Evolutionary conservation across 805 yeast species (phyloP).

Genomic region (Lipomyces lipofer): DNA sequence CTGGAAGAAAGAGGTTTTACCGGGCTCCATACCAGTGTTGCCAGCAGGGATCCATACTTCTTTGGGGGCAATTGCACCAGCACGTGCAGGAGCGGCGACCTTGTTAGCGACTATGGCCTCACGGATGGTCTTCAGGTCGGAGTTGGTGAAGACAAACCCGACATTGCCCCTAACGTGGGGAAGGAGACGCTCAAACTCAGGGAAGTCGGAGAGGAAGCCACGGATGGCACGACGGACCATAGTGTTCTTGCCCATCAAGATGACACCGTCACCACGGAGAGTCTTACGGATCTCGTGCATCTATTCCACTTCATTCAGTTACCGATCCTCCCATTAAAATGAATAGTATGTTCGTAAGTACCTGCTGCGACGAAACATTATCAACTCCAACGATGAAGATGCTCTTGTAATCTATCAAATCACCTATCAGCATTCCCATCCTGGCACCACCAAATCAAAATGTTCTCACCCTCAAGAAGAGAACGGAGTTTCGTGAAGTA

Average conservation of each 20-base stretch:
- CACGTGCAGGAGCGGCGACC: slow-evolving; percentile 99
- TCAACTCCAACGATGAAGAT: slow-evolving; percentile 99
- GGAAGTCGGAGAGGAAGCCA: slow-evolving; percentile 88
- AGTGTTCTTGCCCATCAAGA: slow-evolving; percentile 99
- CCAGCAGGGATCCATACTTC: slow-evolving; percentile 98
- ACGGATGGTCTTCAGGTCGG: slow-evolving; percentile 88
- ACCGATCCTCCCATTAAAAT: background rate
- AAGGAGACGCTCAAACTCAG: slow-evolving; percentile 92
- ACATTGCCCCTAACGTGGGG: slow-evolving; percentile 97
- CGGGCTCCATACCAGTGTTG: slow-evolving; percentile 99
- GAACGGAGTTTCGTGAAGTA: slow-evolving; percentile 95
- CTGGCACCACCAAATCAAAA: background rate
- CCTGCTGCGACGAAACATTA: slow-evolving; percentile 98
- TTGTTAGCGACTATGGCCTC: slow-evolving; percentile 84
- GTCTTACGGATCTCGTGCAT: slow-evolving; percentile 99
- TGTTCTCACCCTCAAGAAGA: slow-evolving; percentile 61
- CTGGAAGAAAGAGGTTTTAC: slow-evolving; percentile 99
- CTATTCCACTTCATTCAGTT: background rate
- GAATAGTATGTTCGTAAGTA: background rate
- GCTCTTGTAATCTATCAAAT: slow-evolving; percentile 79
- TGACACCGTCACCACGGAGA: slow-evolving; percentile 91
- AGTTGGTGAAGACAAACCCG: slow-evolving; percentile 99
- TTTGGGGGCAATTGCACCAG: slow-evolving; percentile 98
- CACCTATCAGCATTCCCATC: background rate
- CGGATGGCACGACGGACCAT: slow-evolving; percentile 99